Conservation (phyloP, 2,329 filamentous ascomycete species). For the Cladophialophora carrionii region DNA sequence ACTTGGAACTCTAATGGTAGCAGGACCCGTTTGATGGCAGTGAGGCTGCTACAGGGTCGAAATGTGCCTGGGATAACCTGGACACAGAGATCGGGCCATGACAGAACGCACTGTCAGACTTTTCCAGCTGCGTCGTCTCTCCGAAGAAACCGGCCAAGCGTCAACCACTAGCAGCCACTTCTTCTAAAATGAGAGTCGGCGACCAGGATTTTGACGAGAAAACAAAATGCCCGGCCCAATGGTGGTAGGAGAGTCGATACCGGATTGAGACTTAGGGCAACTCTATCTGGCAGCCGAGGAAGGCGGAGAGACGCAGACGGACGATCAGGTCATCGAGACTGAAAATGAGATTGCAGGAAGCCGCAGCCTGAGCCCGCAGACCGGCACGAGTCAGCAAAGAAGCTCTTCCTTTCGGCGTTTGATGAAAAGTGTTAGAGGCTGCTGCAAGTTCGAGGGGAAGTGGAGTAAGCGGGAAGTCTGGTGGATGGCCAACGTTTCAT, state of each 20-base stretch:
- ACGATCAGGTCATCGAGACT: slow-evolving; percentile 18
- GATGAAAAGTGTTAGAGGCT: slow-evolving; percentile 28
- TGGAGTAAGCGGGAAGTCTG: slow-evolving; percentile 23
- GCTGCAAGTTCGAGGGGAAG: slow-evolving; percentile 31
- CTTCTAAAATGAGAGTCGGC: slow-evolving; percentile 24
- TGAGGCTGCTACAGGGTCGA: slow-evolving; percentile 32
- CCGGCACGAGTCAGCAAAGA: slow-evolving; percentile 12
- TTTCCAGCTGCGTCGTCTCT: slow-evolving; percentile 10
- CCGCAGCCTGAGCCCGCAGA: slow-evolving; percentile 4
- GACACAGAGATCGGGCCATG: slow-evolving; percentile 25
- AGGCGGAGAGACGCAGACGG: slow-evolving; percentile 21
- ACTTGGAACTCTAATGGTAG: slow-evolving; percentile 34
- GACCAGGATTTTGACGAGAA: slow-evolving; percentile 24
- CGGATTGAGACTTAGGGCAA: slow-evolving; percentile 16
- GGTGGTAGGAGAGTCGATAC: slow-evolving; percentile 3
- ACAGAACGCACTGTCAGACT: slow-evolving; percentile 7
- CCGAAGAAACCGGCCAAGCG: slow-evolving; percentile 13
- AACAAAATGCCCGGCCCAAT: slow-evolving; percentile 20
- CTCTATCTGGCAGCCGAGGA: slow-evolving; percentile 21
- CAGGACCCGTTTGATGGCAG: slow-evolving; percentile 27
- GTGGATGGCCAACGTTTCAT: slow-evolving; percentile 27
- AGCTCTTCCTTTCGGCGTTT: slow-evolving; percentile 17
- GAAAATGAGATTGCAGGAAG: slow-evolving; percentile 32
- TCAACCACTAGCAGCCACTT: slow-evolving; percentile 26
- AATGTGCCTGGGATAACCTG: slow-evolving; percentile 24